Evolutionary conservation across 768 basidiomycete species (phyloP), one percentile per base, ranked within the genome.

Genomic region (Hericium erinaceus): DNA sequence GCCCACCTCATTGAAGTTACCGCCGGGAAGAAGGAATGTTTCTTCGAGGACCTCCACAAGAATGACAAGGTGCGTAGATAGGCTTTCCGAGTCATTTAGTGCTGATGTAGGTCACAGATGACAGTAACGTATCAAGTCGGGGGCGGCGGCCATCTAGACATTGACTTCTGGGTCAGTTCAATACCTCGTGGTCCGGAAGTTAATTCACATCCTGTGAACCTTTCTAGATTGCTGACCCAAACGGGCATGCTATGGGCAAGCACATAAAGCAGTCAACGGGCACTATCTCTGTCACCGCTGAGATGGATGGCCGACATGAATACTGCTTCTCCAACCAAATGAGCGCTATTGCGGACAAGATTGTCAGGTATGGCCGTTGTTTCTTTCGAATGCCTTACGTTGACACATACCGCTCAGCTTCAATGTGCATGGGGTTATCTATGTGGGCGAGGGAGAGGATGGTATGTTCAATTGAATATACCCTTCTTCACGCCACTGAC

Each of bases 271-370:
- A 94, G 68, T 87, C 92, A 48, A 97, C 95, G 5, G 97, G 97
- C 0, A 88, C 90, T 9, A 75, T 85, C 53, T 84, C 92, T 33
- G 84, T 95, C 63, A 95, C 92, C 11, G 94, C 94, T 20, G 82
- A 86, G 59, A 80, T 77, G 66, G 89, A 97, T 64, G 97, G 97
- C 0, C 77, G 92, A 52, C 84, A 94, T 68, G 87, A 92, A 65
- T 97, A 98, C 67, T 99, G 97, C 74, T 99, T 98, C 80, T 95
- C 93, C 33, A 99, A 99, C 70, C 92, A 94, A 71, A 98, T 98
- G 95, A 94, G 90, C 66, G 84, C 92, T 26, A 87, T 98, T 66
- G 88, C 93, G 49, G 92, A 97, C 75, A 98, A 99, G 73, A 83
- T 89, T 63, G 85, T 98, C 67, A 93, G 89, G 94, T 94, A 66